Conservation (phyloP, 805 yeast genomes). For the Naumovozyma baii region DNA sequence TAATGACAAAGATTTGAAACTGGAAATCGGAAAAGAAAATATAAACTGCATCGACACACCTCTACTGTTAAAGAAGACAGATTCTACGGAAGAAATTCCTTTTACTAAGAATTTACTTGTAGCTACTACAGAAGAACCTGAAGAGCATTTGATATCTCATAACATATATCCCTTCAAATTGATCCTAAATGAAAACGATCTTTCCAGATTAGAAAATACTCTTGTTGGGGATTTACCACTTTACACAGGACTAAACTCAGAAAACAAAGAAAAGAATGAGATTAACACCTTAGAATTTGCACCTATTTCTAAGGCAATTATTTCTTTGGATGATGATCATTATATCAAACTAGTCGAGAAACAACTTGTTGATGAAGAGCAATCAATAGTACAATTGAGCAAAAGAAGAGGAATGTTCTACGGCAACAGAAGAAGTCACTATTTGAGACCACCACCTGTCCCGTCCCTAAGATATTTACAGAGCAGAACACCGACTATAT, state of each 20-base stretch:
- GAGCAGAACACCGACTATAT: slow-evolving; percentile 80
- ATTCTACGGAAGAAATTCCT: slow-evolving; percentile 29
- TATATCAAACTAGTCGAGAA: slow-evolving; percentile 50
- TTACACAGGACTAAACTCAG: slow-evolving; percentile 23
- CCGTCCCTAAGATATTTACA: slow-evolving; percentile 77
- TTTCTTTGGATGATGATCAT: slow-evolving; percentile 53
- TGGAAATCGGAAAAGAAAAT: slow-evolving; percentile 4
- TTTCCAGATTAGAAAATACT: slow-evolving; percentile 21
- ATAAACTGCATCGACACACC: slow-evolving; percentile 32
- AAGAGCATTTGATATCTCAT: slow-evolving; percentile 2
- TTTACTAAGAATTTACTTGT: slow-evolving; percentile 24
- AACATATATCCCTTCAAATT: slow-evolving; percentile 26
- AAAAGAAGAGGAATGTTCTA: slow-evolving; percentile 37
- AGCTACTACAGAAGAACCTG: slow-evolving; percentile 24
- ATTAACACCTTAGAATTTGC: slow-evolving; percentile 30
- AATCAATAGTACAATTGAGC: slow-evolving; percentile 27
- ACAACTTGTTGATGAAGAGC: slow-evolving; percentile 37
- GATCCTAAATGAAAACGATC: slow-evolving; percentile 24
- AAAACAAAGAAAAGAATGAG: slow-evolving; percentile 21
- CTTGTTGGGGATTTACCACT: slow-evolving; percentile 30
- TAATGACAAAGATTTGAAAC: background rate
- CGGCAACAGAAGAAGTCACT: slow-evolving; percentile 46
- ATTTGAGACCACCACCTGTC: slow-evolving; percentile 81
- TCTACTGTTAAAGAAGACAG: slow-evolving; percentile 27
- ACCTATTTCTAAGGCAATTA: slow-evolving; percentile 56